Percentiles rank a stretch among this genome's conserved stretches.
Conservation (phyloP, 345 rosid species). For the Raphanus sativus region DNA sequence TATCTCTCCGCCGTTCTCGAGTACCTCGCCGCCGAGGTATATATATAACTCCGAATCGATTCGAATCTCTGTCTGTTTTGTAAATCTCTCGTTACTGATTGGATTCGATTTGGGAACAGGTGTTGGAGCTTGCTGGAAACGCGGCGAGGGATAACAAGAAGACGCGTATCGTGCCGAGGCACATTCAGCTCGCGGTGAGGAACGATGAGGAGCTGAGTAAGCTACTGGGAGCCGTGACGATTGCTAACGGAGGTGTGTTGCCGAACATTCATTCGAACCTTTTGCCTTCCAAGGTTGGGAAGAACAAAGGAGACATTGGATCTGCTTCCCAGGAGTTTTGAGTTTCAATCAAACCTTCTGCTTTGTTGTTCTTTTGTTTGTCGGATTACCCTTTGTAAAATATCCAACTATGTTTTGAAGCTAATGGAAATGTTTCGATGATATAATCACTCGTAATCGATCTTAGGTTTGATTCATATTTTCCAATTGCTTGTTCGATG, state of each 20-base stretch:
- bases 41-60: neutral
- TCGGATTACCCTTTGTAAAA: neutral
- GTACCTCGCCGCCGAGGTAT: constrained; percentile 83
- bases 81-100: neutral
- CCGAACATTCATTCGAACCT: constrained; percentile 61
- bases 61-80: neutral
- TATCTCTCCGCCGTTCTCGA: constrained; percentile 80
- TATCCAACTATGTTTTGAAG: neutral
- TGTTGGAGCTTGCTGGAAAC: constrained; percentile 72
- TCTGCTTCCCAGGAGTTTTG: constrained; percentile 70
- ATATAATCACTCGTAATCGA: neutral
- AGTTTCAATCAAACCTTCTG: neutral
- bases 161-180: constrained; percentile 70
- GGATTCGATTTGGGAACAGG: constrained; percentile 32
- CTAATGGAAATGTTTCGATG: neutral
- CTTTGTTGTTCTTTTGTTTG: neutral
- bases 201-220: constrained; percentile 76
- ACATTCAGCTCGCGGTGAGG: constrained; percentile 74
- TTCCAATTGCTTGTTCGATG: neutral
- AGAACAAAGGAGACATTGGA: constrained; percentile 60
- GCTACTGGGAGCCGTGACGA: constrained; percentile 65
- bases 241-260: constrained; percentile 75
- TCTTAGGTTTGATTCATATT: neutral
- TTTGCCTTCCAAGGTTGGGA: constrained; percentile 56
- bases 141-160: constrained; percentile 84